phyloP scores from a whole-genome alignment of 1,284 basidiomycete species.

The Leccinum pachyderme region DNA sequence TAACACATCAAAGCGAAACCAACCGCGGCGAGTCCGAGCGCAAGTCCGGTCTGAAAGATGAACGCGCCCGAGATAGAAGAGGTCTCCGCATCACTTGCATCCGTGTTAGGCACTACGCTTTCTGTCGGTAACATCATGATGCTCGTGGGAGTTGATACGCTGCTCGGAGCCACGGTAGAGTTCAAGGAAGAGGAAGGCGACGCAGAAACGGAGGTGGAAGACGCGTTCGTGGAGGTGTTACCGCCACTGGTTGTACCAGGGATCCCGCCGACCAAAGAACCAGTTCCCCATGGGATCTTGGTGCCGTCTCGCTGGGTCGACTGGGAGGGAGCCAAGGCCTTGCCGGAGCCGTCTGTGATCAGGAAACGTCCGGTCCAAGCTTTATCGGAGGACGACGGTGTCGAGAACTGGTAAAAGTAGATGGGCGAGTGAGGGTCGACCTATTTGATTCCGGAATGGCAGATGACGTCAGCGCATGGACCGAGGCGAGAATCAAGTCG shows the following conservation, averaged over 20 bases:
- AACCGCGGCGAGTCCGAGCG: conserved; percentile 20
- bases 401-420: conserved; percentile 79
- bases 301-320: conserved; percentile 52
- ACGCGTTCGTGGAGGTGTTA: not conserved
- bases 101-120: not conserved
- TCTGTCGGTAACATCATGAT: not conserved
- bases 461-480: not conserved
- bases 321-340: conserved; percentile 50
- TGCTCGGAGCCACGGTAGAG: not conserved
- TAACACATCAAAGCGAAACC: conserved; percentile 22
- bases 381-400: conserved; percentile 40
- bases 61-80: conserved; percentile 4
- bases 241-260: conserved; percentile 18
- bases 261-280: conserved; percentile 48
- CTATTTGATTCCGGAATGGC: conserved; percentile 27
- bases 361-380: conserved; percentile 83
- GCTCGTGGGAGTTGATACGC: not conserved
- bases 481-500: not conserved
- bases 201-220: not conserved
- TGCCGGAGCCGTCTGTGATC: conserved; percentile 58
- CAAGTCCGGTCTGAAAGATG: conserved; percentile 16
- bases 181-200: not conserved
- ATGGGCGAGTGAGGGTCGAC: conserved; percentile 70
- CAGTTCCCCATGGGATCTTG: conserved; percentile 69
- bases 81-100: conserved; percentile 10